Percentiles rank a stretch among this genome's conserved stretches.
These are phyloP conservation scores for Blastobotrys mokoenaii DNA, from an alignment of 805 yeast species.

Conservation along the genomic window DNA sequence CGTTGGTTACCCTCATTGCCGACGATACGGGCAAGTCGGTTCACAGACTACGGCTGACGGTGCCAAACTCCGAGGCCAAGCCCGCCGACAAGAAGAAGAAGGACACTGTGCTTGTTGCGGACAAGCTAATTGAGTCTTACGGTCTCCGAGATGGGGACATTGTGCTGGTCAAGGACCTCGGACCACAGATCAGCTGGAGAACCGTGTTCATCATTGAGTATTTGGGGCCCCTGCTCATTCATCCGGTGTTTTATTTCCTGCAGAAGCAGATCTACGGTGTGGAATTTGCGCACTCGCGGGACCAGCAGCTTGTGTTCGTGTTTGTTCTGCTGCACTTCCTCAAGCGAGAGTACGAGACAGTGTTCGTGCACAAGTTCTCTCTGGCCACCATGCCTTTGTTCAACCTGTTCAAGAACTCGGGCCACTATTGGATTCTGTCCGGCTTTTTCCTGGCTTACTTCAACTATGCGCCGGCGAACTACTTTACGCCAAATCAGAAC, in stretches of 20 bases:
- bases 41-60: constrained; percentile 51
- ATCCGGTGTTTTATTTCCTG: constrained; percentile 53
- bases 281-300: constrained; percentile 34
- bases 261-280: constrained; percentile 31
- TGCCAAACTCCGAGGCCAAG: constrained; percentile 22
- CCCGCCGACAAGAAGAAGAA: constrained; percentile 29
- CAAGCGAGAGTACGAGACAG: constrained; percentile 84
- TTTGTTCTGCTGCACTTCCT: constrained; percentile 66
- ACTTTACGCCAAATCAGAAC: constrained; percentile 15
- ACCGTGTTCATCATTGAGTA: constrained; percentile 85
- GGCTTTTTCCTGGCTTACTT: constrained; percentile 54
- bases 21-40: constrained; percentile 37
- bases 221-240: constrained; percentile 79
- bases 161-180: constrained; percentile 73
- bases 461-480: constrained; percentile 36
- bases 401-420: constrained; percentile 79
- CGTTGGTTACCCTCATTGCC: constrained; percentile 38
- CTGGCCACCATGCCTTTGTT: constrained; percentile 86
- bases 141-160: constrained; percentile 27
- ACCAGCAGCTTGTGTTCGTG: constrained; percentile 46
- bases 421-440: constrained; percentile 88
- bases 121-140: constrained; percentile 24
- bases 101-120: constrained; percentile 36
- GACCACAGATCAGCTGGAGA: constrained; percentile 89
- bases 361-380: constrained; percentile 78